Conservation (phyloP, 805 yeast species). For the Ogataea philodendri region DNA sequence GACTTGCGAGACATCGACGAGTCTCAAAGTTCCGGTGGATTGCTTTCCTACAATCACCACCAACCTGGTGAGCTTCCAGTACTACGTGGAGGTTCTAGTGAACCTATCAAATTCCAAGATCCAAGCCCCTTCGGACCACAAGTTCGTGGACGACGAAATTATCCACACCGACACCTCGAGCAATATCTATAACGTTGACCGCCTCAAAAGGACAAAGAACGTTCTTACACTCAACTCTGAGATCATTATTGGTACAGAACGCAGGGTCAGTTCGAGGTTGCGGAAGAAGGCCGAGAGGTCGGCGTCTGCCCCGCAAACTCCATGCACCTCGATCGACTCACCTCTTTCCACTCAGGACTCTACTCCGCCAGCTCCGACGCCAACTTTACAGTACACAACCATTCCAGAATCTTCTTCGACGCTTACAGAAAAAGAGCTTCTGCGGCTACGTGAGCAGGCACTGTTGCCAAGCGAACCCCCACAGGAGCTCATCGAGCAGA, state of each 20-base stretch:
- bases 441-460: constrained; percentile 54
- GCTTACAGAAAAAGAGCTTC: constrained; percentile 57
- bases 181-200: constrained; percentile 73
- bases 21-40: constrained; percentile 75
- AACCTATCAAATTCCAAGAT: constrained; percentile 60
- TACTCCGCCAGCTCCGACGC: constrained; percentile 7
- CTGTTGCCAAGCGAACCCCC: constrained; percentile 61
- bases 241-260: constrained; percentile 74
- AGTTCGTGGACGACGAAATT: constrained; percentile 26
- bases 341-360: constrained; percentile 8
- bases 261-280: constrained; percentile 38
- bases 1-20: constrained; percentile 55
- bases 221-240: constrained; percentile 81
- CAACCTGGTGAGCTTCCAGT: constrained; percentile 73
- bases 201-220: constrained; percentile 68
- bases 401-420: constrained; percentile 14
- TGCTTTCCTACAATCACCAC: constrained; percentile 80
- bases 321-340: constrained; percentile 6
- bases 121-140: constrained; percentile 18
- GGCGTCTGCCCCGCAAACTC: constrained; percentile 5
- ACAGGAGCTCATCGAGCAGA: constrained; percentile 1
- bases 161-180: constrained; percentile 20
- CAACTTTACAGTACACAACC: constrained; percentile 12
- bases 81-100: constrained; percentile 79
- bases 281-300: constrained; percentile 13